Percentiles rank a stretch among this genome's conserved stretches.
Conservation (phyloP, 2,329 filamentous ascomycete species). For the Onygena corvina region DNA sequence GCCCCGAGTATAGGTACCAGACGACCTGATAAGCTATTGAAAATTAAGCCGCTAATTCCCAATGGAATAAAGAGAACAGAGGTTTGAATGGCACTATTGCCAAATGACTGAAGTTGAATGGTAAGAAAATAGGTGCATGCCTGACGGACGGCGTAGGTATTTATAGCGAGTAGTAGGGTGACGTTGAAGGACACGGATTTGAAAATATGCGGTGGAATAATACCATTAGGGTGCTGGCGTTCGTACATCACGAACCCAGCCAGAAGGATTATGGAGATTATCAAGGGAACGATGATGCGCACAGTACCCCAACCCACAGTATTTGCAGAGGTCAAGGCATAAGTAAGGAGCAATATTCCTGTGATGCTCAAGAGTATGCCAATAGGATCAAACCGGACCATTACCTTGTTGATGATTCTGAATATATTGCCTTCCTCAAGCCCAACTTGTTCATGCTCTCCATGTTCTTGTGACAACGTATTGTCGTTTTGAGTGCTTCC, state of each 20-base stretch:
- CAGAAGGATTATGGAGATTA: not conserved
- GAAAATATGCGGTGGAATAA: not conserved
- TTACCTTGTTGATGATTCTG: not conserved
- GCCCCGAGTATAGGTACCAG: not conserved
- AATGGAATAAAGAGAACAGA: not conserved
- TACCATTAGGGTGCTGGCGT: not conserved
- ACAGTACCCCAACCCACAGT: not conserved
- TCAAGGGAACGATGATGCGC: not conserved
- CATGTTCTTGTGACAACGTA: not conserved
- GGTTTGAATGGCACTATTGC: not conserved
- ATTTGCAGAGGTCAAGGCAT: not conserved
- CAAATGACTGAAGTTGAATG: not conserved
- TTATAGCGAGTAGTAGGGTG: not conserved
- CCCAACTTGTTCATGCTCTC: not conserved
- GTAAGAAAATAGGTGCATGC: slow-evolving; percentile 1
- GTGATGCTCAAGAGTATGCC: not conserved
- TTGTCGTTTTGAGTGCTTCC: not conserved
- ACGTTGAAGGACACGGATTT: not conserved
- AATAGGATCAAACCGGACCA: not conserved
- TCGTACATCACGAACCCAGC: not conserved
- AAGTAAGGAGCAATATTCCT: not conserved
- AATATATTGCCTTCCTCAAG: not conserved
- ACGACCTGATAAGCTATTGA: not conserved
- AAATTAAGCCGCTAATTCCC: not conserved
- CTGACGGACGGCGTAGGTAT: slow-evolving; percentile 1